These are phyloP conservation scores for Aureobasidium namibiae DNA, from an alignment of 2,329 filamentous ascomycete genomes.

Conservation along the genomic window DNA sequence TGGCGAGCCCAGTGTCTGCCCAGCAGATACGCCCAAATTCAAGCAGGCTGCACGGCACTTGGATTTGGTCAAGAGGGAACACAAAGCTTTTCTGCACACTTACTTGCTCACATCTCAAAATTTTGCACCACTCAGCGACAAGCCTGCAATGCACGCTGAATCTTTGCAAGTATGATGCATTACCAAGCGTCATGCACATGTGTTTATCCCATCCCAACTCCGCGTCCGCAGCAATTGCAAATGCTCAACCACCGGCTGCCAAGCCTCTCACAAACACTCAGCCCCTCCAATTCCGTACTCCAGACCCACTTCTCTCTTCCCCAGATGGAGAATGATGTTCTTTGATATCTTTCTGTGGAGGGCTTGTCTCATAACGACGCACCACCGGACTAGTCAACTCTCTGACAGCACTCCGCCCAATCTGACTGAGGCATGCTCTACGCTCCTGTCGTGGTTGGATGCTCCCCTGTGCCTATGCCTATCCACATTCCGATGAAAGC, in stretches of 20 bases:
- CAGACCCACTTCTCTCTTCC: slow-evolving; percentile 5
- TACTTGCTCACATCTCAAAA: background rate
- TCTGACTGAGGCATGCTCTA: background rate
- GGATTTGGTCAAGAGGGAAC: background rate
- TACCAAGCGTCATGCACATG: background rate
- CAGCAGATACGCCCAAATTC: background rate
- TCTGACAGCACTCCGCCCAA: background rate
- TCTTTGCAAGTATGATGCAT: background rate
- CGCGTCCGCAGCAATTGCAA: background rate
- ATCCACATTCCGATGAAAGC: slow-evolving; percentile 5
- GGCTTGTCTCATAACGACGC: slow-evolving; percentile 4
- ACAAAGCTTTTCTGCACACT: background rate
- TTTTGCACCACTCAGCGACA: background rate
- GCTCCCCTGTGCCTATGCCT: background rate
- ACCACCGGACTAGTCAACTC: slow-evolving; percentile 1
- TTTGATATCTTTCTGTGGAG: background rate
- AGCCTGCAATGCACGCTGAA: background rate
- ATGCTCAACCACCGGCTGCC: background rate
- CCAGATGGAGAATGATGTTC: background rate
- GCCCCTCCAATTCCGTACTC: slow-evolving; percentile 1
- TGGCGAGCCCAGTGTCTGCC: background rate
- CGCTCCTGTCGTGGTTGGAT: background rate
- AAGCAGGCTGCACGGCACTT: background rate
- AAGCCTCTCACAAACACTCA: slow-evolving; percentile 10
- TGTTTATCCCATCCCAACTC: background rate